These are phyloP conservation scores for Yarrowia sp. DNA, from an alignment of 805 yeast genomes.

Conservation along the genomic window DNA sequence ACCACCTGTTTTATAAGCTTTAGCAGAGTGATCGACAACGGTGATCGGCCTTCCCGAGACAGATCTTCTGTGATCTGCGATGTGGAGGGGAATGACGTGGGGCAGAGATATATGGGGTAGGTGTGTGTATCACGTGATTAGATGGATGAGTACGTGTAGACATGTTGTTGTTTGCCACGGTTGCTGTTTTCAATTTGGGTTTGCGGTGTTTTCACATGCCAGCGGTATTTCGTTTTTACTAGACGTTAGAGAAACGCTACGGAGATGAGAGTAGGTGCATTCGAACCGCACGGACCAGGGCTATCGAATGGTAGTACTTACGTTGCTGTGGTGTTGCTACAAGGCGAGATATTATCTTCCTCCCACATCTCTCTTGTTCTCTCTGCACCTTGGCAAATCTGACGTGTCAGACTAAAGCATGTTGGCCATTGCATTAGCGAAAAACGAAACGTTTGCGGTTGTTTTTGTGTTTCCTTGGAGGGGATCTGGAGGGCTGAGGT, in stretches of 20 bases:
- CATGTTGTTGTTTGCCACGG: too few relatives aligned
- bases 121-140: too few relatives aligned
- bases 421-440: background rate
- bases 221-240: too few relatives aligned
- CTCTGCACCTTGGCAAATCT: background rate
- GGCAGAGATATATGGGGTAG: too few relatives aligned
- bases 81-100: background rate
- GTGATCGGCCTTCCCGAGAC: slow-evolving; percentile 19
- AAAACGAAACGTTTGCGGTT: background rate
- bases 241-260: too few relatives aligned
- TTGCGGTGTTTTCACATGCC: background rate
- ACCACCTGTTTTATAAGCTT: background rate
- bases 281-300: background rate
- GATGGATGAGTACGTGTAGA: too few relatives aligned
- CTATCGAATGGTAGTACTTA: background rate
- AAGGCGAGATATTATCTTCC: background rate
- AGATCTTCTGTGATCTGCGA: slow-evolving; percentile 1
- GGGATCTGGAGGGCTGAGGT: background rate
- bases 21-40: background rate
- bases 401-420: background rate
- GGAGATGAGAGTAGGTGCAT: too few relatives aligned
- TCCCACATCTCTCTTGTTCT: background rate
- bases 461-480: background rate
- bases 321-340: background rate
- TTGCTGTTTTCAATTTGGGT: background rate